Evolutionary conservation across 2,329 filamentous ascomycete species (phyloP), one percentile per base, ranked within the genome.

Genomic region (Hymenoscyphus occultus): DNA sequence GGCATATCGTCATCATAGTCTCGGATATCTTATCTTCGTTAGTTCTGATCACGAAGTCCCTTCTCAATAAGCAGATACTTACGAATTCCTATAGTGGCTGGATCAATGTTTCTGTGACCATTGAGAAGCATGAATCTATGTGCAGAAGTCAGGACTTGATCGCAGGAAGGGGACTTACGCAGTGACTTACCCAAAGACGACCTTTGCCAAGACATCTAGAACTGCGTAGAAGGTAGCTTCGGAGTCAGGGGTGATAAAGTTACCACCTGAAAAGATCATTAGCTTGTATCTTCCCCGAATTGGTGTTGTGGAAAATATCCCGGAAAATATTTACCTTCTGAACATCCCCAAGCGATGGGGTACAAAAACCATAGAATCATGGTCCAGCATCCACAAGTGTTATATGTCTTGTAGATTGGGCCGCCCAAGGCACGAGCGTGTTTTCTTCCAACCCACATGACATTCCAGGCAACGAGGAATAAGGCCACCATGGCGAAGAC

Each of bases 151-250:
- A 51, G 45, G 12, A 51, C 19, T 51, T 22, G 7, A 22, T 51
- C 19, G 10, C 19, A 19, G n/a, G 5, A 12, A 22, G 7, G n/a
- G 19, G 14, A 3, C 35, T 7, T 10, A 28, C 19, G 6, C 19
- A 22, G 12, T 0, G n/a, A 89, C 72, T 13, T 80, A 78, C 16
- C 85, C 85, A 68, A 90, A 90, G 9, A 84, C 79, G 0, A 86
- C 85, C 77, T 90, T 90, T 6, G 87, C 82, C 2, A 89, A 66
- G 5, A 90, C 75, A 66, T 91, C 88, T 0, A 91, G 80, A 2
- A 90, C 77, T 54, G 87, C 86, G 72, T 91, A 91, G 74, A 90
- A 39, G 84, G 89, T 77, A 12, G 86, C 86, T 72, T 91, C 88
- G 0, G 84, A 85, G 72, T 91, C 88, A 0, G 86, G 84, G 1